phyloP scores from a whole-genome alignment of 331 rosid species.

The Pyrus hybrid region DNA sequence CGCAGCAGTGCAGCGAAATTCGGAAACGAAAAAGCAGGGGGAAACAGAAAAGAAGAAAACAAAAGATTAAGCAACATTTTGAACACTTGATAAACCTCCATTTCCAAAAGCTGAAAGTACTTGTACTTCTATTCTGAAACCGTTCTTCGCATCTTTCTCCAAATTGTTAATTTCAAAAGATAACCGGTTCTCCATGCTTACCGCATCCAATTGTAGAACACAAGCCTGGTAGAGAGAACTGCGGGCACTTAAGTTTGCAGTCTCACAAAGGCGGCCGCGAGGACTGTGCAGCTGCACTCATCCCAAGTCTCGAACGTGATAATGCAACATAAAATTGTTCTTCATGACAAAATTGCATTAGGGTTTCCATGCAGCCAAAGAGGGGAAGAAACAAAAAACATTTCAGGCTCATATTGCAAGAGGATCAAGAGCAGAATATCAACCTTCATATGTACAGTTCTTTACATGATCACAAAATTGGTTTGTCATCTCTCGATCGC shows the following conservation, averaged over 20 bases:
- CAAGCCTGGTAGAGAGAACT: not conserved
- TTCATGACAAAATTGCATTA: not conserved
- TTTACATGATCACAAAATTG: conserved; percentile 37
- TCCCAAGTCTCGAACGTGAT: not conserved
- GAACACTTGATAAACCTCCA: not conserved
- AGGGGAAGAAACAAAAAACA: not conserved
- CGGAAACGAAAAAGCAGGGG: not conserved
- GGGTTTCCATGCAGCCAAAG: conserved; percentile 1
- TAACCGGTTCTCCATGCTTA: not conserved
- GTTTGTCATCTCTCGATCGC: conserved; percentile 82
- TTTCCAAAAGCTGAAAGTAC: not conserved
- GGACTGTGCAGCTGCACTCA: not conserved
- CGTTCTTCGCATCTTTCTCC: not conserved
- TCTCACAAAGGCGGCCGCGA: not conserved
- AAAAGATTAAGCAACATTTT: not conserved
- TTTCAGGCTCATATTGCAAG: not conserved
- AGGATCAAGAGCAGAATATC: conserved; percentile 4
- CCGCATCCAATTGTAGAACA: not conserved
- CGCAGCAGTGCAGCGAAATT: not conserved
- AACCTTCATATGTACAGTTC: conserved; percentile 36
- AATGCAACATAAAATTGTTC: not conserved
- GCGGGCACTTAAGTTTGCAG: not conserved
- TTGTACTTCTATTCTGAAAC: not conserved
- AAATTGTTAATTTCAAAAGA: not conserved
- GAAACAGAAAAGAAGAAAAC: not conserved